Percentiles rank a stretch among this genome's conserved stretches.
These are phyloP conservation scores for Viola pubescens DNA, from an alignment of 441 rosid genomes.

Conservation along the genomic window DNA sequence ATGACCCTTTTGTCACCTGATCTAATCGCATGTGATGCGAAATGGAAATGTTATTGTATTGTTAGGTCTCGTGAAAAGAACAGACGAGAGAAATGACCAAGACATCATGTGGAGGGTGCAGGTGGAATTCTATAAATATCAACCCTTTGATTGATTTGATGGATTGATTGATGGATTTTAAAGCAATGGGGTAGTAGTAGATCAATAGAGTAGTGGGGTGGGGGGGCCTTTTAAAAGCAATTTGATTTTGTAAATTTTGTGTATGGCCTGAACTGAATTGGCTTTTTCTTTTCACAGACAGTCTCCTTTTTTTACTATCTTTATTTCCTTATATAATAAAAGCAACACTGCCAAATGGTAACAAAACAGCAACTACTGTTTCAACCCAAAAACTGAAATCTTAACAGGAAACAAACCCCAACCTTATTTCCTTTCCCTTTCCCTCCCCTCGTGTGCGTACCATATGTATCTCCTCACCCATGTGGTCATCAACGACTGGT, in stretches of 20 bases:
- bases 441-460: neutral
- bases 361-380: neutral
- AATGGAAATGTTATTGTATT: neutral
- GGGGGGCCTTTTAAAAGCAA: neutral
- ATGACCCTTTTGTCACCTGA: neutral
- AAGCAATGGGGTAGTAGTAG: conserved; percentile 2
- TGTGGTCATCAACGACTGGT: too few relatives aligned
- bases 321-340: neutral
- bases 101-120: conserved; percentile 9
- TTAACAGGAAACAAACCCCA: too few relatives aligned
- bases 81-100: conserved; percentile 9
- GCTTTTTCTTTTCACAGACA: neutral
- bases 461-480: too few relatives aligned
- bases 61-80: conserved; percentile 17
- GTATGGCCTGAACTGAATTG: too few relatives aligned
- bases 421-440: too few relatives aligned
- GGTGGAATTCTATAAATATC: conserved; percentile 18
- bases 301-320: neutral
- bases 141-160: conserved; percentile 4
- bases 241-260: too few relatives aligned
- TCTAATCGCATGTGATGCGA: neutral
- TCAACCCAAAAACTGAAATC: neutral
- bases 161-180: conserved; percentile 17
- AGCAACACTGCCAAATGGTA: neutral
- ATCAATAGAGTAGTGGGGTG: neutral